Evolutionary conservation across 192 early-diverging fungal genomes (phyloP), one percentile per base, ranked within the genome.

Genomic region (Backusella liffmaniae): DNA sequence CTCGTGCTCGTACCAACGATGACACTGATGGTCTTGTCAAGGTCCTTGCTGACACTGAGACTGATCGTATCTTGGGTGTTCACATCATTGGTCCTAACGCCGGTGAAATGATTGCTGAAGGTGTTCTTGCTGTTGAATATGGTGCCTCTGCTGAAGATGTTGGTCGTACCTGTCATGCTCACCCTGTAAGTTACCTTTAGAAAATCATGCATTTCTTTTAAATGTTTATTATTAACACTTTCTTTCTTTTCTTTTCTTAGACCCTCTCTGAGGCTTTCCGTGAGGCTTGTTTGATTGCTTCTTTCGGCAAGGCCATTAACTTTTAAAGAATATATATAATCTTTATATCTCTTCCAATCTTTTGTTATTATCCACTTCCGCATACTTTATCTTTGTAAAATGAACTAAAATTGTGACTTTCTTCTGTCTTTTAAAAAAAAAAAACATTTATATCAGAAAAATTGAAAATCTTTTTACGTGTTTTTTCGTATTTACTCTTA

Each of bases 91-190:
- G 97, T 56, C 94, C 96, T 70, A 96, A 96, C 85, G 98, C 98
- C 73, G 98, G 98, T 82, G 98, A 99, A 85, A 96, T 99, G 96
- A 97, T 99, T 83, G 95, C 95, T 73, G 98, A 99, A 88, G 96
- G 95, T 72, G 95, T 93, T 66, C 86, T 99, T 56, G 98, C 96
- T 70, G 93, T 99, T 88, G 97, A 99, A 85, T 99, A 99, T 83
- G 96, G 96, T 76, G 97, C 96, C n/a, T 96, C 94, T 59, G 91
- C 92, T 71, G 97, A 99, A 87, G 97, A 99, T 84, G 92, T 99
- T 86, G 97, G 95, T 29, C 93, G 97, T 76, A 98, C 96, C 46
- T 96, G 94, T 86, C 96, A 99, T 84, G 97, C 96, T 42, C 96
- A 99, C 83, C 96, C 96, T 18, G 85, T 87, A 73, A 82, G 82